phyloP scores from a whole-genome alignment of 2,329 filamentous ascomycete species.

The Myriosclerotinia curreyana region DNA sequence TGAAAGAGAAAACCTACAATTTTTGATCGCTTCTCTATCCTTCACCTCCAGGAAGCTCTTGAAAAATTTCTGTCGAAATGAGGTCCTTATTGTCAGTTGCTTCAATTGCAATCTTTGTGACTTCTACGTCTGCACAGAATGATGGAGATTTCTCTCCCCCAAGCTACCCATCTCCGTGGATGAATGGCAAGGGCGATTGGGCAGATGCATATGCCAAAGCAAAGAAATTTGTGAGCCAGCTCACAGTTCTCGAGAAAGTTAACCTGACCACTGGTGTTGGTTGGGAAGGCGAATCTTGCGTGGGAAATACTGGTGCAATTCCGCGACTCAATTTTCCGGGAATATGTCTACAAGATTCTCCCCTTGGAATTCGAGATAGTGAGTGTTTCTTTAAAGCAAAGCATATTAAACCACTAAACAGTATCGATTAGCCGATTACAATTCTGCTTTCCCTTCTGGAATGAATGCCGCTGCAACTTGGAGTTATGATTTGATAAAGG shows the following conservation, averaged over 20 bases:
- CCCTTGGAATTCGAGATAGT: constrained; percentile 44
- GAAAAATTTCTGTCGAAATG: constrained; percentile 26
- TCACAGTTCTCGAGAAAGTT: constrained; percentile 83
- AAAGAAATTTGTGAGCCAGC: constrained; percentile 62
- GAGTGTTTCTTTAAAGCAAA: constrained; percentile 20
- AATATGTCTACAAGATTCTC: constrained; percentile 39
- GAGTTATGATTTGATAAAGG: constrained; percentile 67
- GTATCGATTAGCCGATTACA: constrained; percentile 54
- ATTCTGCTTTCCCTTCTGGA: constrained; percentile 73
- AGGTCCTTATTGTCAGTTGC: constrained; percentile 28
- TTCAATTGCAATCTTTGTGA: constrained; percentile 26
- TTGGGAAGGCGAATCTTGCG: constrained; percentile 37
- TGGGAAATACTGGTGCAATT: constrained; percentile 39
- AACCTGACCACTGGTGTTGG: constrained; percentile 84
- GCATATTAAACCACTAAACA: constrained; percentile 45
- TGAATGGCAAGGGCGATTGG: constrained; percentile 49
- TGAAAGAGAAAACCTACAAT: background rate
- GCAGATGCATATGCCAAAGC: constrained; percentile 69
- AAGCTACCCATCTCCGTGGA: constrained; percentile 40
- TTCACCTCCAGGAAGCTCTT: background rate
- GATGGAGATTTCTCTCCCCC: constrained; percentile 35
- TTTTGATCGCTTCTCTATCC: constrained; percentile 4
- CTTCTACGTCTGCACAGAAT: constrained; percentile 30
- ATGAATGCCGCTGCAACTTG: constrained; percentile 74
- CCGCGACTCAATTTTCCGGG: constrained; percentile 37